Conservation (phyloP, 2,329 filamentous ascomycete genomes). For the Monilinia fructigena region DNA sequence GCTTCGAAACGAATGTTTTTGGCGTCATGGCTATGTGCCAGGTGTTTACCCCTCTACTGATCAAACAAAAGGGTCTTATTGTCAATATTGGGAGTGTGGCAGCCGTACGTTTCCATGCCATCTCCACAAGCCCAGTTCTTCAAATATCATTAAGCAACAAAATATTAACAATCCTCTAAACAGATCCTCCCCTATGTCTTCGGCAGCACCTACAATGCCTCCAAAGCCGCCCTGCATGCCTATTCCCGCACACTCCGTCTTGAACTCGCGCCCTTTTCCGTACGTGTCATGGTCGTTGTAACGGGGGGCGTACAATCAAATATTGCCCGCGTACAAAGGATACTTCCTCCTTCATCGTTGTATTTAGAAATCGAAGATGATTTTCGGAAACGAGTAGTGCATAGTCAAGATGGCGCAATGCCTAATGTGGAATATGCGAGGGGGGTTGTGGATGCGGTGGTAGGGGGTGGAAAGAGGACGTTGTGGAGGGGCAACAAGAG, state of each 20-base stretch:
- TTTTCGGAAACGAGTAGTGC: constrained; percentile 29
- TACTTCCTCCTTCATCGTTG: constrained; percentile 27
- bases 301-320: constrained; percentile 33
- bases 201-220: constrained; percentile 87
- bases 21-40: constrained; percentile 48
- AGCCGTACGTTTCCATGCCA: constrained; percentile 40
- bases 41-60: constrained; percentile 40
- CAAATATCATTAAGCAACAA: not conserved
- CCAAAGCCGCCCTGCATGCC: constrained; percentile 66
- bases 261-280: constrained; percentile 36
- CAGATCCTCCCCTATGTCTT: constrained; percentile 77
- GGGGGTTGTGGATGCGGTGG: constrained; percentile 34
- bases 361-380: constrained; percentile 32
- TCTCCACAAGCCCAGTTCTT: too few species aligned
- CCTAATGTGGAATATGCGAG: constrained; percentile 31
- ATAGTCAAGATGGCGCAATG: constrained; percentile 36
- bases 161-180: not conserved
- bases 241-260: constrained; percentile 33
- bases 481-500: constrained; percentile 34
- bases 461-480: constrained; percentile 26
- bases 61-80: constrained; percentile 34
- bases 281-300: constrained; percentile 34
- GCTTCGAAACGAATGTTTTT: constrained; percentile 45
- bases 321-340: constrained; percentile 29
- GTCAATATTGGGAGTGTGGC: constrained; percentile 37